These are phyloP conservation scores for Parastagonospora nodorum DNA, from an alignment of 2,329 filamentous ascomycete genomes.

Conservation along the genomic window DNA sequence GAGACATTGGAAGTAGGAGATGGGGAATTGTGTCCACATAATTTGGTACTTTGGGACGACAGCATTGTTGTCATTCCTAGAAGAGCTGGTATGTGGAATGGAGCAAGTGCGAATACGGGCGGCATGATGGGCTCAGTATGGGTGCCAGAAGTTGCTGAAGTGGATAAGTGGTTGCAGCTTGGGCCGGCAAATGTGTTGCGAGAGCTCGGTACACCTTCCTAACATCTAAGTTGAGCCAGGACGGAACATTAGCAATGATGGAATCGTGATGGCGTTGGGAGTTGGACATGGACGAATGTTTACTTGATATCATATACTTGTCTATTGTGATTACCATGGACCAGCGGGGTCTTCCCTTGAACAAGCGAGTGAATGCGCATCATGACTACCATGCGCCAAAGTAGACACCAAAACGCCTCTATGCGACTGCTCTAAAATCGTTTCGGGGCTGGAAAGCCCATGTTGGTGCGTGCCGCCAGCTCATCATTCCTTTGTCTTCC, in stretches of 20 bases:
- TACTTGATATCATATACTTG: not conserved
- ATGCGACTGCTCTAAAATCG: not conserved
- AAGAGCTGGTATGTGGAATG: slow-evolving; percentile 39
- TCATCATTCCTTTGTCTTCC: not conserved
- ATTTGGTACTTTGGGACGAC: slow-evolving; percentile 51
- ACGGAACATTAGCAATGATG: too few relatives aligned
- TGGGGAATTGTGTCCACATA: slow-evolving; percentile 50
- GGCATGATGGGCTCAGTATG: slow-evolving; percentile 56
- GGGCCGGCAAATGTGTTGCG: slow-evolving; percentile 46
- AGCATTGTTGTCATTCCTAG: slow-evolving; percentile 58
- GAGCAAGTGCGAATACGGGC: slow-evolving; percentile 51
- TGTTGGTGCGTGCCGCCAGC: not conserved
- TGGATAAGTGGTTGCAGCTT: slow-evolving; percentile 47
- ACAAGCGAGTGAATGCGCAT: slow-evolving; percentile 1
- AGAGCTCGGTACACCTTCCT: slow-evolving; percentile 38
- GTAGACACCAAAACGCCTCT: not conserved
- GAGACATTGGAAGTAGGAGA: slow-evolving; percentile 9
- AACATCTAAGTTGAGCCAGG: not conserved
- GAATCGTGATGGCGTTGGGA: too few relatives aligned
- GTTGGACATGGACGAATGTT: too few relatives aligned
- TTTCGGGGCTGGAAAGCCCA: not conserved
- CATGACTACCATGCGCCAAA: not conserved
- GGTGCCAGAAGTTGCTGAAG: slow-evolving; percentile 38
- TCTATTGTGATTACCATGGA: not conserved
- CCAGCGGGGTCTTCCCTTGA: not conserved